Conservation (phyloP, 2,329 filamentous ascomycete genomes). For the Monosporascus sp. region DNA sequence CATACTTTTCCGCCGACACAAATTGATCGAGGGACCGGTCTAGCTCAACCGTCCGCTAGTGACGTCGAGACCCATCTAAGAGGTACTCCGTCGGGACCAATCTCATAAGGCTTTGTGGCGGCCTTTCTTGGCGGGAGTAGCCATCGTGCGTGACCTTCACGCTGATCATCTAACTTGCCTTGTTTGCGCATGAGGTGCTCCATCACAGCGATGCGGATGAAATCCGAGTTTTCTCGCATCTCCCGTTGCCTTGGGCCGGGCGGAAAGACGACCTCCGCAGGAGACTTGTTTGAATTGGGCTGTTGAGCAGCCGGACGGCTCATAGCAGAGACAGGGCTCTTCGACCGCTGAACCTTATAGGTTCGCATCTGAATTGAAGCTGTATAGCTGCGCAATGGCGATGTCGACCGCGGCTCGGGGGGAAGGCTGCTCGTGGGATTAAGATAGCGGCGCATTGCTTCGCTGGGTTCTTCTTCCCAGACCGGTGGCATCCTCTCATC, state of each 20-base stretch:
- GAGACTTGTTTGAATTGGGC: conserved; percentile 22
- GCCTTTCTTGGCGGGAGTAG: conserved; percentile 60
- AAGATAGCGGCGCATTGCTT: conserved; percentile 60
- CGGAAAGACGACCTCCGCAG: conserved; percentile 30
- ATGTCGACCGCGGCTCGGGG: conserved; percentile 32
- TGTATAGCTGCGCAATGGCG: conserved; percentile 43
- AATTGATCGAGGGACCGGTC: too few species aligned
- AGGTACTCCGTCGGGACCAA: conserved; percentile 54
- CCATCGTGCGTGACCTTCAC: conserved; percentile 62
- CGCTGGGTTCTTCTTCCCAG: conserved; percentile 58
- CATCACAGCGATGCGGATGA: conserved; percentile 66
- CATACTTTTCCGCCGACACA: background rate
- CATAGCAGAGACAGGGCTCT: conserved; percentile 26
- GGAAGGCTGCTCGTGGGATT: conserved; percentile 54
- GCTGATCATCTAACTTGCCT: conserved; percentile 61
- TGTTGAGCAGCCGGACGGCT: conserved; percentile 19
- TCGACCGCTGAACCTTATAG: conserved; percentile 54
- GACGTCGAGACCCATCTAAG: conserved; percentile 48
- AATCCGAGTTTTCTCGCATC: conserved; percentile 65
- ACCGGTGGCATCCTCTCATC: conserved; percentile 61
- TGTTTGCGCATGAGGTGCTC: conserved; percentile 65
- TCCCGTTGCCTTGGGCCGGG: conserved; percentile 56
- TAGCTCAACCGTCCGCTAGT: conserved; percentile 5
- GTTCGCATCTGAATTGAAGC: conserved; percentile 70
- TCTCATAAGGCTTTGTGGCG: conserved; percentile 47